Conservation (phyloP, 1,139 yeast genomes). For the Diutina neorugosa region DNA sequence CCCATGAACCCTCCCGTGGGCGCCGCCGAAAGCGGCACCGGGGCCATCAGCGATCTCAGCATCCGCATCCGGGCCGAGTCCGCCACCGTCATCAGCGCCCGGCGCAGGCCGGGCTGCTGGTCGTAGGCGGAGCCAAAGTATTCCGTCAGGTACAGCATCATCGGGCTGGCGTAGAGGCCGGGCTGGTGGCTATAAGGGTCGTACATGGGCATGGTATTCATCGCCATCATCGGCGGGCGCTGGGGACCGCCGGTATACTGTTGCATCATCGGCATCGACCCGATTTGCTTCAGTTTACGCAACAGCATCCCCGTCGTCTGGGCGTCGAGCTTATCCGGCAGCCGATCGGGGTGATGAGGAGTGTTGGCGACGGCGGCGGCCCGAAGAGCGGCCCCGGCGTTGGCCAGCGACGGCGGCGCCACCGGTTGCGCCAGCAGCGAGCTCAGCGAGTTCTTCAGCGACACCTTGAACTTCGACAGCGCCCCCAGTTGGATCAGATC, state of each 20-base stretch:
- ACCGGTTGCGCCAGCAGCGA: constrained; percentile 3
- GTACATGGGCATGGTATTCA: background rate
- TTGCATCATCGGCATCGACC: background rate
- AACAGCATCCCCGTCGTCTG: constrained; percentile 1
- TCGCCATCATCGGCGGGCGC: background rate
- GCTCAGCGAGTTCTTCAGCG: background rate
- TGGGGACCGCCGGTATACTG: background rate
- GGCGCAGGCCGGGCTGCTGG: background rate
- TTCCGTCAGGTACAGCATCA: constrained; percentile 1
- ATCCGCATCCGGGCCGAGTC: constrained; percentile 6
- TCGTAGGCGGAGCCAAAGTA: constrained; percentile 3
- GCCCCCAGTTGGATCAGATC: constrained; percentile 4
- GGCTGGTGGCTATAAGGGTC: constrained; percentile 1
- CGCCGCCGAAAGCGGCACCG: background rate
- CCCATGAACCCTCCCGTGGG: background rate
- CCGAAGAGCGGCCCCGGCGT: constrained; percentile 2
- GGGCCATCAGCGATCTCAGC: constrained; percentile 3
- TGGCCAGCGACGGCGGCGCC: constrained; percentile 4
- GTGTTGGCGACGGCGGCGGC: constrained; percentile 4
- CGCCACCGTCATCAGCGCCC: constrained; percentile 5
- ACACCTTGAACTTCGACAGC: constrained; percentile 1
- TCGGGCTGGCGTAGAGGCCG: constrained; percentile 1
- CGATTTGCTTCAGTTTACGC: constrained; percentile 1
- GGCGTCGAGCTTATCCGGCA: background rate
- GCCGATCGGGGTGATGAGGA: background rate